Evolutionary conservation across 805 yeast genomes (phyloP).

Genomic region (Ogataea siamensis): DNA sequence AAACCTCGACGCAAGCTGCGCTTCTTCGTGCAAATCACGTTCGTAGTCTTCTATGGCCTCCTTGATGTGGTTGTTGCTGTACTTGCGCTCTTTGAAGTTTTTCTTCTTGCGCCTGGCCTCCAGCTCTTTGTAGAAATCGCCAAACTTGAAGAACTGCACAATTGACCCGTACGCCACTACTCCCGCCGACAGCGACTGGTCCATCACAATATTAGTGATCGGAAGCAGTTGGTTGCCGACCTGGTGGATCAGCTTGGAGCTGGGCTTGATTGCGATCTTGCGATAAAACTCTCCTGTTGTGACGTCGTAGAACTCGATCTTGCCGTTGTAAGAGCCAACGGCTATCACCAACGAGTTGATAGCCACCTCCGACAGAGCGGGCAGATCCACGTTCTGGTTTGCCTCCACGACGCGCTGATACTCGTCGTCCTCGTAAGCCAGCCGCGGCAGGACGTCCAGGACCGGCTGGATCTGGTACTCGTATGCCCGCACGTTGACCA

Average conservation of each 20-base stretch:
- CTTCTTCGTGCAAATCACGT: slow-evolving; percentile 26
- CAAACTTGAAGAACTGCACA: slow-evolving; percentile 48
- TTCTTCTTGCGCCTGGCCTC: slow-evolving; percentile 18
- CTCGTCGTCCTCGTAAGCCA: slow-evolving; percentile 22
- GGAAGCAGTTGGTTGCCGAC: slow-evolving; percentile 19
- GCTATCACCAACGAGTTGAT: slow-evolving; percentile 32
- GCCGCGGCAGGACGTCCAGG: slow-evolving; percentile 22
- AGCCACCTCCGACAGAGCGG: slow-evolving; percentile 29
- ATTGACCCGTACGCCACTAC: slow-evolving; percentile 40
- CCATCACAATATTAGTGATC: slow-evolving; percentile 21
- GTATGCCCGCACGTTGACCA: slow-evolving; percentile 41
- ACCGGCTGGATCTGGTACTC: slow-evolving; percentile 23
- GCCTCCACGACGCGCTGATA: slow-evolving; percentile 15
- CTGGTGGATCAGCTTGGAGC: slow-evolving; percentile 18
- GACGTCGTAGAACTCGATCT: slow-evolving; percentile 40
- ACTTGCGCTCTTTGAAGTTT: slow-evolving; percentile 28
- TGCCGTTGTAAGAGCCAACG: slow-evolving; percentile 44
- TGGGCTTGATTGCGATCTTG: slow-evolving; percentile 25
- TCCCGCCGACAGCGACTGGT: slow-evolving; percentile 34
- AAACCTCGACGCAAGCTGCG: slow-evolving; percentile 27
- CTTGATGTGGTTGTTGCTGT: slow-evolving; percentile 31
- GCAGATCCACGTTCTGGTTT: slow-evolving; percentile 24
- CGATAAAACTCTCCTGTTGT: slow-evolving; percentile 42
- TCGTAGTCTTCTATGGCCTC: slow-evolving; percentile 35
- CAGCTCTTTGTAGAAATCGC: slow-evolving; percentile 31